These are phyloP conservation scores for Dendrobium officinale DNA, from an alignment of 106 monocot genomes.

Conservation along the genomic window DNA sequence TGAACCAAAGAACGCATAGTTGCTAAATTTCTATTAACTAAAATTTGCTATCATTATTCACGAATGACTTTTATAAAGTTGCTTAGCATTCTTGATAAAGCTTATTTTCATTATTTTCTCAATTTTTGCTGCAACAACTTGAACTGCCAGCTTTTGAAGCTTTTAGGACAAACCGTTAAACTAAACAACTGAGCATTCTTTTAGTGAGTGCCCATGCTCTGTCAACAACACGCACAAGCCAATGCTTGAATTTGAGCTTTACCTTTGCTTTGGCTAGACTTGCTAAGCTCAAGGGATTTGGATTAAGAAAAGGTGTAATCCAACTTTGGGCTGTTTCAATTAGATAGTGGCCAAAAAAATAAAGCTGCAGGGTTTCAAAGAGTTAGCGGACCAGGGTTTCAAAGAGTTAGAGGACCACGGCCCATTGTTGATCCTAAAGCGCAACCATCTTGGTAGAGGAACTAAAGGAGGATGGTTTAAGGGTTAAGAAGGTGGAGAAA, in stretches of 20 bases:
- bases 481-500: no score
- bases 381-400: no score
- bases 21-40: neutral
- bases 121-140: neutral
- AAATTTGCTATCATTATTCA: neutral
- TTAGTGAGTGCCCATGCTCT: neutral
- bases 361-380: neutral
- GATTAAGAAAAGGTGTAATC: neutral
- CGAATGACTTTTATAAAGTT: neutral
- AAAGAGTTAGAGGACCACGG: no score
- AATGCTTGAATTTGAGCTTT: slow-evolving; percentile 1
- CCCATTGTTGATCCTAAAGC: no score
- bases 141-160: no score
- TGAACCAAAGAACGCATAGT: neutral
- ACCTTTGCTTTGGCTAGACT: neutral
- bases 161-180: no score
- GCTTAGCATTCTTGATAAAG: neutral
- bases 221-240: neutral
- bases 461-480: no score
- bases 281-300: neutral
- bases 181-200: no score
- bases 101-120: neutral
- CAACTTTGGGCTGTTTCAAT: neutral
- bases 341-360: neutral
- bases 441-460: no score